Conservation (phyloP, 2,329 filamentous ascomycete species). For the Parastagonospora nodorum region DNA sequence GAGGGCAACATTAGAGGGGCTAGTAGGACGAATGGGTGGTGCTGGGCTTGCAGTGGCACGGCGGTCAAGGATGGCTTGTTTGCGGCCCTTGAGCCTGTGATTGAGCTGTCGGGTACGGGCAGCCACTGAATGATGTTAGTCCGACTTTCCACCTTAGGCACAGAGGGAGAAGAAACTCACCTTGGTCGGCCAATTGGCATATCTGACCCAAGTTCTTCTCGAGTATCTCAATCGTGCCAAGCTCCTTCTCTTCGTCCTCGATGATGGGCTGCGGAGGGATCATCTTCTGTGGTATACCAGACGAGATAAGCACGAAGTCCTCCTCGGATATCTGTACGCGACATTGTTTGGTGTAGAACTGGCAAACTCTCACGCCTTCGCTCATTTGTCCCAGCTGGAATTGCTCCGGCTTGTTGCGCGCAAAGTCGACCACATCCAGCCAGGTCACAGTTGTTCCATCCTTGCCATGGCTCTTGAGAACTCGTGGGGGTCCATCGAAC, state of each 20-base stretch:
- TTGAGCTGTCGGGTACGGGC: conserved; percentile 78
- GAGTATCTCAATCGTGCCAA: conserved; percentile 81
- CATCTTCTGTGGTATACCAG: conserved; percentile 80
- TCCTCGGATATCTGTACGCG: conserved; percentile 86
- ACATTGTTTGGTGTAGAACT: conserved; percentile 80
- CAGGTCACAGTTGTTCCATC: conserved; percentile 70
- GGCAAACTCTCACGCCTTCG: conserved; percentile 74
- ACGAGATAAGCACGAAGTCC: conserved; percentile 83
- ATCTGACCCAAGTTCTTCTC: conserved; percentile 78
- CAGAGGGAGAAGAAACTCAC: conserved; percentile 42
- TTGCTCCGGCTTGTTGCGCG: conserved; percentile 77
- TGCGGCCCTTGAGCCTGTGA: conserved; percentile 76
- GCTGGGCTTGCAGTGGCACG: conserved; percentile 57
- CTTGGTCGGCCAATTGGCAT: conserved; percentile 80
- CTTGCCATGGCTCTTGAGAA: conserved; percentile 66
- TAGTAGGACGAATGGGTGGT: conserved; percentile 41
- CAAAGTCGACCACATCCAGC: conserved; percentile 85
- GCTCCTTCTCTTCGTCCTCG: conserved; percentile 84
- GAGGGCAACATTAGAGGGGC: conserved; percentile 49
- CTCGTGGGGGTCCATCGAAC: conserved; percentile 79
- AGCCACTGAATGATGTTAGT: conserved; percentile 56
- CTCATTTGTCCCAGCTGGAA: conserved; percentile 73
- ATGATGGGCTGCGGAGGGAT: conserved; percentile 80
- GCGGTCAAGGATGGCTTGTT: conserved; percentile 71
- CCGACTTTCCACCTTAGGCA: not conserved